phyloP scores from a whole-genome alignment of 1,284 basidiomycete genomes.

The Austropuccinia psidii region DNA sequence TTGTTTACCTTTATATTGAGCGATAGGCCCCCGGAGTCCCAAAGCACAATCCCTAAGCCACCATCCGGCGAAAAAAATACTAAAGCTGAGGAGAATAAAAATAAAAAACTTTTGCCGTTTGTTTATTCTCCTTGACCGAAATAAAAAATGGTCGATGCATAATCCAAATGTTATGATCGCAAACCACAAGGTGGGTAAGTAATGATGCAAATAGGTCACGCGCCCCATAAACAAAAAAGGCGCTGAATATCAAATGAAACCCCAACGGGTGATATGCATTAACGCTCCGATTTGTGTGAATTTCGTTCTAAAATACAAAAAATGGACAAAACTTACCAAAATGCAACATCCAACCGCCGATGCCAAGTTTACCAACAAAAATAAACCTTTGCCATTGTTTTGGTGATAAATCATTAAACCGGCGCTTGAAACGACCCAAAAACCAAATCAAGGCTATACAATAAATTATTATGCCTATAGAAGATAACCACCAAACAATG shows the following conservation, averaged over 20 bases:
- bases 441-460: slow-evolving; percentile 60
- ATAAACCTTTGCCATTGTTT: slow-evolving; percentile 90
- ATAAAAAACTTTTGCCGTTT: slow-evolving; percentile 57
- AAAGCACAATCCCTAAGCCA: slow-evolving; percentile 82
- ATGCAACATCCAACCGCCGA: slow-evolving; percentile 87
- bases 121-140: slow-evolving; percentile 59
- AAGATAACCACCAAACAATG: slow-evolving; percentile 80
- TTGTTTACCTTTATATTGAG: slow-evolving; percentile 13
- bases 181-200: slow-evolving; percentile 87
- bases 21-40: slow-evolving; percentile 23
- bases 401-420: slow-evolving; percentile 69
- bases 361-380: slow-evolving; percentile 83
- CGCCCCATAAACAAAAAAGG: slow-evolving; percentile 96
- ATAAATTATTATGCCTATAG: slow-evolving; percentile 60
- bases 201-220: slow-evolving; percentile 50
- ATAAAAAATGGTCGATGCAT: slow-evolving; percentile 83
- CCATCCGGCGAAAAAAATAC: slow-evolving; percentile 75
- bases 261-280: background rate
- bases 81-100: slow-evolving; percentile 59
- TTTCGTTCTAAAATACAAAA: background rate
- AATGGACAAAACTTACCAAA: slow-evolving; percentile 56
- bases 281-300: background rate
- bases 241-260: slow-evolving; percentile 51
- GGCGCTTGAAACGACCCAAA: slow-evolving; percentile 73
- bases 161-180: slow-evolving; percentile 85